These are phyloP conservation scores for Eutreptiella sp. DNA, from an alignment of 208 protist species.

Conservation along the genomic window DNA sequence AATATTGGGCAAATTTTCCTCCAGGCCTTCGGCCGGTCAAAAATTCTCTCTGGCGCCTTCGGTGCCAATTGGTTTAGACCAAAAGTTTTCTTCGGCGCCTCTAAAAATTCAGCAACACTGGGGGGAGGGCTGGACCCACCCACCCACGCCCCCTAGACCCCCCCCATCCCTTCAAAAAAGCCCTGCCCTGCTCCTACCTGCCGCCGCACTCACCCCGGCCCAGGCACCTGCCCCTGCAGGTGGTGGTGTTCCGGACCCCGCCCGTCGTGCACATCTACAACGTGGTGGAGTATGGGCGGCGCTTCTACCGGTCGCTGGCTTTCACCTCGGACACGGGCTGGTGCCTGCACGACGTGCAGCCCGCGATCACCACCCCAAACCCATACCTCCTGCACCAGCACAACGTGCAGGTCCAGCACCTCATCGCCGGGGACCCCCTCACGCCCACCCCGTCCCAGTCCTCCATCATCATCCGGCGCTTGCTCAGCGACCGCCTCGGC, in stretches of 20 bases:
- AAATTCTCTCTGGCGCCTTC: too few relatives aligned
- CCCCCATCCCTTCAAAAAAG: too few relatives aligned
- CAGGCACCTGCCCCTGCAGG: constrained; percentile 18
- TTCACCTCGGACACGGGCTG: constrained; percentile 36
- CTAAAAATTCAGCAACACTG: too few relatives aligned
- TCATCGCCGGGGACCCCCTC: constrained; percentile 55
- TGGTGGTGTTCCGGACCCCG: constrained; percentile 27
- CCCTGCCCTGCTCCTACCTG: too few relatives aligned
- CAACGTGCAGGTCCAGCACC: too few relatives aligned
- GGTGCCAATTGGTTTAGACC: too few relatives aligned
- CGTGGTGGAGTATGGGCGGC: constrained; percentile 24
- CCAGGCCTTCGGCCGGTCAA: too few relatives aligned
- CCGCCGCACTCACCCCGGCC: too few relatives aligned
- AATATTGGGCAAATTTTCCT: too few relatives aligned
- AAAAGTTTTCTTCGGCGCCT: too few relatives aligned
- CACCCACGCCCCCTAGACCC: too few relatives aligned
- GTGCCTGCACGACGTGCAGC: constrained; percentile 57
- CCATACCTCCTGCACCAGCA: constrained; percentile 42
- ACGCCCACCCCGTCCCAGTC: constrained; percentile 47
- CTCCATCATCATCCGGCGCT: constrained; percentile 60
- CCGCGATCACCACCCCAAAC: constrained; percentile 32
- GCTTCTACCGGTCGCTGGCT: constrained; percentile 13
- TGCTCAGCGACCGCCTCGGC: constrained; percentile 42
- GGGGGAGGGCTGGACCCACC: too few relatives aligned
- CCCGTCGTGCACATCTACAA: constrained; percentile 30